Evolutionary conservation across 805 yeast species (phyloP).

Genomic region (Zygosaccharomyces bailii): DNA sequence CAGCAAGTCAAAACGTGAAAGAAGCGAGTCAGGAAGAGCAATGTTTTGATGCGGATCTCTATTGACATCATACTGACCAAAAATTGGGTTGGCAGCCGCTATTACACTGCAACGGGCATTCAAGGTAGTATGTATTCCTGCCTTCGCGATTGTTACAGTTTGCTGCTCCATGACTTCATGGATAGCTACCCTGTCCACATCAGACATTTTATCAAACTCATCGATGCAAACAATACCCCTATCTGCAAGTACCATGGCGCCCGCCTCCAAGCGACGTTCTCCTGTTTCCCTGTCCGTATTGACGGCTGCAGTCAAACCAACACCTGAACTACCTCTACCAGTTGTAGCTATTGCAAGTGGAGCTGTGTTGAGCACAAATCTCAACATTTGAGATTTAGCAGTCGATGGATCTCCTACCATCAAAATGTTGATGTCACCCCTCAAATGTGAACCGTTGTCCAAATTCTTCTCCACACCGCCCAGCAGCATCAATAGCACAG

Average conservation of each 20-base stretch:
- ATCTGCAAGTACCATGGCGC: constrained; percentile 99
- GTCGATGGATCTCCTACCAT: constrained; percentile 99
- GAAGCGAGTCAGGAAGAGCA: constrained; percentile 91
- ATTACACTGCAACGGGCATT: constrained; percentile 95
- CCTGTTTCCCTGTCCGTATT: constrained; percentile 96
- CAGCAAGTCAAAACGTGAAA: constrained; percentile 93
- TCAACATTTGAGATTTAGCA: constrained; percentile 91
- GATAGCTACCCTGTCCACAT: constrained; percentile 93
- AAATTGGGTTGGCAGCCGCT: constrained; percentile 97
- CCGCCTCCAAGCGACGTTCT: constrained; percentile 93
- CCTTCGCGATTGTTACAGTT: constrained; percentile 96
- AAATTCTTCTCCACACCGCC: constrained; percentile 95
- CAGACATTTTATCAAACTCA: constrained; percentile 98
- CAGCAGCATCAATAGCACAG: constrained; percentile 81
- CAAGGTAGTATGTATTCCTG: constrained; percentile 94
- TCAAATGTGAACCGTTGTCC: constrained; percentile 90
- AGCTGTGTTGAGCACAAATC: constrained; percentile 94
- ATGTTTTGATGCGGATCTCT: constrained; percentile 95
- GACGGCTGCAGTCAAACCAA: constrained; percentile 98
- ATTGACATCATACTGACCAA: constrained; percentile 93
- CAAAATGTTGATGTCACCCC: constrained; percentile 94
- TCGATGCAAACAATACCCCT: constrained; percentile 97
- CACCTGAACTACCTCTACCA: constrained; percentile 99
- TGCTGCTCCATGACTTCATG: constrained; percentile 99
- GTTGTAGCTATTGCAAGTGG: constrained; percentile 95